A percentile compares a stretch with the other conserved stretches of the same genome.
phyloP scores from a whole-genome alignment of 1,284 basidiomycete species.

The Apiotrichum laibachii region DNA sequence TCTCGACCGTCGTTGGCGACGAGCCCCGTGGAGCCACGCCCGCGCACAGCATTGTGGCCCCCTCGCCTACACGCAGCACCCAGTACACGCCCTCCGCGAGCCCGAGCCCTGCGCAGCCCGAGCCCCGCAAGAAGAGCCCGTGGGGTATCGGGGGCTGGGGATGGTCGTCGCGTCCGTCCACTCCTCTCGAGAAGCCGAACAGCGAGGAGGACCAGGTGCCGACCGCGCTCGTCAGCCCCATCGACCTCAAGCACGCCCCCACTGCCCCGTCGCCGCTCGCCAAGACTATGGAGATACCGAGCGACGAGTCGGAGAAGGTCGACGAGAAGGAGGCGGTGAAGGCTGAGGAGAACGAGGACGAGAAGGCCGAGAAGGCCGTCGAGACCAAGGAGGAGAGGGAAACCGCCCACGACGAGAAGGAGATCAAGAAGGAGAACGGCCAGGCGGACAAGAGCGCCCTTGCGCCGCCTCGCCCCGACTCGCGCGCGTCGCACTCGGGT shows the following conservation, averaged over 20 bases:
- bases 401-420: background rate
- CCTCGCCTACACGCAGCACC: background rate
- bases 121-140: conserved; percentile 23
- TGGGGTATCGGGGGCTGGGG: conserved; percentile 4
- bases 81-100: background rate
- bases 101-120: conserved; percentile 8
- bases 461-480: background rate
- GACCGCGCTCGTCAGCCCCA: background rate
- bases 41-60: background rate
- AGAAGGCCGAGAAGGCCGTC: background rate
- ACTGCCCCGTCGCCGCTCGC: background rate
- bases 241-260: background rate
- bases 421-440: conserved; percentile 1
- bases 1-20: too few relatives aligned
- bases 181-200: background rate
- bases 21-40: background rate
- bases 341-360: background rate
- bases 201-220: background rate
- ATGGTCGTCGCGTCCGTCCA: background rate
- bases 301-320: background rate
- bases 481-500: conserved; percentile 1
- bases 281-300: conserved; percentile 9
- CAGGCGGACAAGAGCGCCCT: background rate
- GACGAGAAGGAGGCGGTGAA: conserved; percentile 7
- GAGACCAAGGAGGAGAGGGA: conserved; percentile 2